These are phyloP conservation scores for Bipolaris bicolor DNA, from an alignment of 2,329 filamentous ascomycete species.

Conservation along the genomic window DNA sequence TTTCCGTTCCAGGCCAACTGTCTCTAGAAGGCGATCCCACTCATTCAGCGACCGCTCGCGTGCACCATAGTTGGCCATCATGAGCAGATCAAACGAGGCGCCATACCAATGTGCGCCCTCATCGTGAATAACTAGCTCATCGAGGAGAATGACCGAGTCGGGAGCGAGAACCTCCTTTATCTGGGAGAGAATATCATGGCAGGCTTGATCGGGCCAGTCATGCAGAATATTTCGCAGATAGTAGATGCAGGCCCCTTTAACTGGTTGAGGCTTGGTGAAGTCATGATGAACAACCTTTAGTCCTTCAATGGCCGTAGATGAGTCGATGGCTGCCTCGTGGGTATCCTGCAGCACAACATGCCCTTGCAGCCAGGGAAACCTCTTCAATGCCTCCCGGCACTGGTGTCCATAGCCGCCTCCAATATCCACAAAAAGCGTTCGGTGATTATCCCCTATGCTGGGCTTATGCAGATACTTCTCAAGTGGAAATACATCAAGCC, in stretches of 20 bases:
- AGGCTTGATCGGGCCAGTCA: constrained; percentile 12
- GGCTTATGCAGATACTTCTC: constrained; percentile 1
- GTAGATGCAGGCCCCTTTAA: constrained; percentile 5
- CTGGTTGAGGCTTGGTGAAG: constrained; percentile 7
- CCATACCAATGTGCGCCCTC: constrained; percentile 11
- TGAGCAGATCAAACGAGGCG: constrained; percentile 10
- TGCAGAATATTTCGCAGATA: constrained; percentile 13
- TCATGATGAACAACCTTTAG: constrained; percentile 8
- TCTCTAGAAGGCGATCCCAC: constrained; percentile 9
- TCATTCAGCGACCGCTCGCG: constrained; percentile 8
- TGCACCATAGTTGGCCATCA: constrained; percentile 14
- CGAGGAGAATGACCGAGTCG: constrained; percentile 11
- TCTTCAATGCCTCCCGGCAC: constrained; percentile 6
- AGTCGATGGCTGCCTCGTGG: constrained; percentile 10
- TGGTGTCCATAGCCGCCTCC: constrained; percentile 12
- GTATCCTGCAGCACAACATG: constrained; percentile 10
- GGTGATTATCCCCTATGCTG: not conserved
- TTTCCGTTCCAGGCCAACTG: constrained; percentile 12
- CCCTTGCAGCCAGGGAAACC: constrained; percentile 4
- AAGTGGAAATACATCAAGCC: constrained; percentile 11
- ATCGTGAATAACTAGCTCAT: constrained; percentile 6
- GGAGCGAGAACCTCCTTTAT: constrained; percentile 11
- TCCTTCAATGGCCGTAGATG: constrained; percentile 4
- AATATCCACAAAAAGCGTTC: constrained; percentile 6
- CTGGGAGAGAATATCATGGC: constrained; percentile 2